Percentiles rank a stretch among this genome's conserved stretches.
Conservation (phyloP, 2,329 filamentous ascomycete genomes). For the Fusarium duplospermum region DNA sequence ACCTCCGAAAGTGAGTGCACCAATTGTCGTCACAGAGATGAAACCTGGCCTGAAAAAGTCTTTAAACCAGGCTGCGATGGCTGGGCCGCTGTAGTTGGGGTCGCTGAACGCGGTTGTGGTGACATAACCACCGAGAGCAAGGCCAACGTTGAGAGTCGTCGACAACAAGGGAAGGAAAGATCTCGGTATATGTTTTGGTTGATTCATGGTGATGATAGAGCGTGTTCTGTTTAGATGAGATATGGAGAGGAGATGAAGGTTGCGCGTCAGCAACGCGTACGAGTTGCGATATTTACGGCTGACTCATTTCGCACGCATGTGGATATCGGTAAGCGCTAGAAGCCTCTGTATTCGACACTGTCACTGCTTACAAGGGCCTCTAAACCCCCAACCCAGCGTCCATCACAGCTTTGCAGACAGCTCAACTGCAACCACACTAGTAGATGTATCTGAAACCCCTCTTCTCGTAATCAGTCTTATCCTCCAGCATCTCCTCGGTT, state of each 20-base stretch:
- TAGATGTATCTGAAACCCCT: neutral
- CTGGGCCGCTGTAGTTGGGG: conserved; percentile 16
- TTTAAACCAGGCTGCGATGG: conserved; percentile 25
- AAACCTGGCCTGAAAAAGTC: conserved; percentile 30
- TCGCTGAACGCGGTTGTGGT: conserved; percentile 19
- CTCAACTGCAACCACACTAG: neutral
- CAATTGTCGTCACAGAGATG: conserved; percentile 22
- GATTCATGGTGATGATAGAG: neutral
- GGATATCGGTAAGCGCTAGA: neutral
- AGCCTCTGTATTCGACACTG: neutral
- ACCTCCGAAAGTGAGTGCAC: conserved; percentile 9
- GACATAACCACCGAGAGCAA: conserved; percentile 22
- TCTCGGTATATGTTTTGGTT: neutral
- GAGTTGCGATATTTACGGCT: neutral
- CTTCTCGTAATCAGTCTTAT: neutral
- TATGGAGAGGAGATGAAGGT: neutral
- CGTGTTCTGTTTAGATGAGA: neutral
- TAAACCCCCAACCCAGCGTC: neutral
- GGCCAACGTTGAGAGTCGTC: neutral
- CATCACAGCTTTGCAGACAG: neutral
- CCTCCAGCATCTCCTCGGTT: neutral
- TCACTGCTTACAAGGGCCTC: neutral
- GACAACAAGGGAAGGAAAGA: neutral
- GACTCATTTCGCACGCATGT: neutral
- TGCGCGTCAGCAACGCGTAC: neutral